These are phyloP conservation scores for Chionographis japonica DNA, from an alignment of 106 monocot species.

Conservation along the genomic window DNA sequence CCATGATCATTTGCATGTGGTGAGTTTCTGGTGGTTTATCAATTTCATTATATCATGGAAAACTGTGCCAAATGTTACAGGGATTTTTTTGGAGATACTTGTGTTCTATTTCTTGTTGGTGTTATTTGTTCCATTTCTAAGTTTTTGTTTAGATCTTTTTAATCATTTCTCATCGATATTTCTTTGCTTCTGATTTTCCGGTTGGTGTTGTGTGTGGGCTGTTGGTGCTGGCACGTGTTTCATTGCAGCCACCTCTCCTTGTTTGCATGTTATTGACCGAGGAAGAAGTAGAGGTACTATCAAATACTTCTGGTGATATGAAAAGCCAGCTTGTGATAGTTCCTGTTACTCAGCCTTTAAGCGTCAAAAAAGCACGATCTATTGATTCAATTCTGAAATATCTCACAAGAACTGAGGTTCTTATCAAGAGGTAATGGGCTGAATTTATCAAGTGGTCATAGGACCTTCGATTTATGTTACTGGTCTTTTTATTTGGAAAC, in stretches of 20 bases:
- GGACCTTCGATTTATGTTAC: neutral
- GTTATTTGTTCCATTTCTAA: no score
- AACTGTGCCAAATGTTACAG: no score
- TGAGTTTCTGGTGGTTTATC: no score
- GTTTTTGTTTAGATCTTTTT: neutral
- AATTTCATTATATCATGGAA: no score
- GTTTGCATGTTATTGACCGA: slow-evolving; percentile 32
- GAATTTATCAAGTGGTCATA: neutral
- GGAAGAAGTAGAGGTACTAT: slow-evolving; percentile 11
- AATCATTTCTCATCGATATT: neutral
- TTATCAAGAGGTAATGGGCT: slow-evolving; percentile 34
- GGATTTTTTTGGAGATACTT: no score
- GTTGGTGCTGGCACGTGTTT: slow-evolving; percentile 1
- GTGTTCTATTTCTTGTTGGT: no score
- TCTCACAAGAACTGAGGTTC: slow-evolving; percentile 31
- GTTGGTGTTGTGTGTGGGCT: neutral
- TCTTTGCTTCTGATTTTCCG: neutral
- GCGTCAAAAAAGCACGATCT: slow-evolving; percentile 6
- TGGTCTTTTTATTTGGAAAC: no score
- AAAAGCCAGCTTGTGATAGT: neutral
- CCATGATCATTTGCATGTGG: no score
- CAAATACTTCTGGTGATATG: slow-evolving; percentile 7
- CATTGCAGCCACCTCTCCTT: slow-evolving; percentile 72
- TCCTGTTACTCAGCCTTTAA: slow-evolving; percentile 7
- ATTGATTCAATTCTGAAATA: slow-evolving; percentile 41